phyloP scores from a whole-genome alignment of 2,329 filamentous ascomycete species.

The Alternaria novae-zelandiae region DNA sequence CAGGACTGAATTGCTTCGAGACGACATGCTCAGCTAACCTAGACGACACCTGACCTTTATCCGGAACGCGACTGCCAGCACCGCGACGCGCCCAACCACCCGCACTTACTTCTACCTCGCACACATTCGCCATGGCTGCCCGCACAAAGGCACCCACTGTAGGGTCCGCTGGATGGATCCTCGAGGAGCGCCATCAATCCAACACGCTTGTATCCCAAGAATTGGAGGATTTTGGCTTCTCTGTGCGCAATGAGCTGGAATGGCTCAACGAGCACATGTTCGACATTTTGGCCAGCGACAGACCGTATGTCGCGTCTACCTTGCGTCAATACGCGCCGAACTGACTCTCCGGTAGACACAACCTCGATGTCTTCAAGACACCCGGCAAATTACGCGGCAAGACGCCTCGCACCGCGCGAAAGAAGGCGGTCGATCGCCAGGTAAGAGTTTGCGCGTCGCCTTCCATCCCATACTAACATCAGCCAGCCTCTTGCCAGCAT shows the following conservation, averaged over 20 bases:
- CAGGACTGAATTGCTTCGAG: conserved; percentile 15
- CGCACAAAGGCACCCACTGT: conserved; percentile 60
- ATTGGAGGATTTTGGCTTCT: conserved; percentile 90
- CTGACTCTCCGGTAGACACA: conserved; percentile 67
- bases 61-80: conserved; percentile 19
- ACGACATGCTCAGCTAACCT: conserved; percentile 30
- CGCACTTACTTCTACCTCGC: conserved; percentile 5
- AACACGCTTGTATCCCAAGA: conserved; percentile 78
- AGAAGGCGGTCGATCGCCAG: conserved; percentile 65
- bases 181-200: conserved; percentile 81
- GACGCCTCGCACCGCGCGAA: conserved; percentile 75
- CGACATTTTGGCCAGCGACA: conserved; percentile 85
- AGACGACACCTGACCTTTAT: conserved; percentile 3
- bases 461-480: conserved; percentile 20
- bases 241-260: conserved; percentile 90
- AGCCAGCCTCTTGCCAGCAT: conserved; percentile 57
- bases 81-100: conserved; percentile 32
- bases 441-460: conserved; percentile 65
- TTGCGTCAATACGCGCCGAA: conserved; percentile 3
- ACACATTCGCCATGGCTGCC: conserved; percentile 36
- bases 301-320: conserved; percentile 69
- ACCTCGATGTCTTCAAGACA: conserved; percentile 95
- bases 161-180: conserved; percentile 84
- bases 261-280: conserved; percentile 99
- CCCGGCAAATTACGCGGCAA: conserved; percentile 83